phyloP scores from a whole-genome alignment of 768 basidiomycete genomes.

The Amanita brunnescens region DNA sequence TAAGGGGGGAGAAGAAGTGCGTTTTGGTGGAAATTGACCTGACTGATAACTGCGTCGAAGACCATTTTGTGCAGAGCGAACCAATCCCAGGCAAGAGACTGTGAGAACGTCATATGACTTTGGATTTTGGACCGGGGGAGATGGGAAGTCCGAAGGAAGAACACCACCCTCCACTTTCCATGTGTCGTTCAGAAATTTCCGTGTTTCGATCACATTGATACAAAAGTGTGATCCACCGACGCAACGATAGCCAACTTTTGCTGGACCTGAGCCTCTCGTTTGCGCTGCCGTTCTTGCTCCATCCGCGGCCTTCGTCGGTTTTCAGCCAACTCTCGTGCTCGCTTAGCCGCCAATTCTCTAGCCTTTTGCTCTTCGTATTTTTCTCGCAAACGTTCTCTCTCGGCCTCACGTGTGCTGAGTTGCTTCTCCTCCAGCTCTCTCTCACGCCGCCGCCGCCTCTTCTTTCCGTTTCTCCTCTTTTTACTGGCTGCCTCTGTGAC shows the following conservation, averaged over 20 bases:
- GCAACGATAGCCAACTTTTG: slow-evolving; percentile 25
- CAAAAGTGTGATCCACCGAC: slow-evolving; percentile 19
- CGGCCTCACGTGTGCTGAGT: slow-evolving; percentile 18
- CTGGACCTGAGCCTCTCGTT: slow-evolving; percentile 36
- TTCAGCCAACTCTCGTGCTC: slow-evolving; percentile 11
- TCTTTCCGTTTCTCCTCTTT: slow-evolving; percentile 14
- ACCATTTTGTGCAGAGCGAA: slow-evolving; percentile 77
- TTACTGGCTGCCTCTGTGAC: slow-evolving; percentile 16
- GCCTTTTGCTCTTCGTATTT: slow-evolving; percentile 19
- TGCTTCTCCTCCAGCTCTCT: slow-evolving; percentile 15
- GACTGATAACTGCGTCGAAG: slow-evolving; percentile 81
- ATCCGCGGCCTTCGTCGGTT: slow-evolving; percentile 11
- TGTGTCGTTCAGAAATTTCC: too few species aligned
- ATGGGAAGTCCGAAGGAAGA: too few species aligned
- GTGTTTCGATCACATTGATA: too few species aligned
- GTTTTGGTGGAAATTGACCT: slow-evolving; percentile 36
- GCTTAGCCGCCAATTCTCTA: slow-evolving; percentile 12
- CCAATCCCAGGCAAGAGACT: too few species aligned
- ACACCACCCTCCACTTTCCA: too few species aligned
- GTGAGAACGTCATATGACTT: too few species aligned
- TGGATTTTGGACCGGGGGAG: too few species aligned
- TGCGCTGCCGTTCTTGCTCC: slow-evolving; percentile 11
- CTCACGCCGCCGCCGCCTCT: slow-evolving; percentile 14
- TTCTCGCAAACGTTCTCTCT: slow-evolving; percentile 21
- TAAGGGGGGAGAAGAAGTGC: neutral